A percentile compares a stretch with the other conserved stretches of the same genome.
phyloP scores from a whole-genome alignment of 352 stramenopile species.

The Globisporangium cederbergense region DNA sequence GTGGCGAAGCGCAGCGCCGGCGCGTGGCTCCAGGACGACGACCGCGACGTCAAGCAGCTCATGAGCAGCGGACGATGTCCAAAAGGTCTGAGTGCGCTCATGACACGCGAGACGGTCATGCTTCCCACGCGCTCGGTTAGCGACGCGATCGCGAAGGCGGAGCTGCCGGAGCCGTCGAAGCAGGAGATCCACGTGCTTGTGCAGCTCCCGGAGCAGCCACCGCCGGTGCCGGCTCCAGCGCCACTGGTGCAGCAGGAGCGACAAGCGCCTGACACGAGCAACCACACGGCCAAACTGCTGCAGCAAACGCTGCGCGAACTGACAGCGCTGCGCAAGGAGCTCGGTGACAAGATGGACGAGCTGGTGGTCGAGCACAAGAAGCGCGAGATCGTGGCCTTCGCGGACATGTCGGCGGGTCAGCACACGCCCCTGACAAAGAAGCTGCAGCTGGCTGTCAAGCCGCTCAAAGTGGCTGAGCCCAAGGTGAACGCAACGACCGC shows the following conservation, averaged over 20 bases:
- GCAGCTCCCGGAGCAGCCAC: slow-evolving; percentile 5
- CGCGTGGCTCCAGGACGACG: slow-evolving; percentile 14
- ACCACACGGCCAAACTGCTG: background rate
- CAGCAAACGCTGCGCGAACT: slow-evolving; percentile 3
- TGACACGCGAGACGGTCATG: slow-evolving; percentile 2
- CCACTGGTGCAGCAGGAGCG: background rate
- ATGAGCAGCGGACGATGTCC: slow-evolving; percentile 2
- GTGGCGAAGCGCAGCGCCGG: background rate
- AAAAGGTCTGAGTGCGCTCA: background rate
- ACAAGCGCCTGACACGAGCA: background rate
- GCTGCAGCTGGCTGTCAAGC: background rate
- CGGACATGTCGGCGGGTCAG: background rate
- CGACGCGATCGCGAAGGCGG: slow-evolving; percentile 1
- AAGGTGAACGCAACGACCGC: background rate
- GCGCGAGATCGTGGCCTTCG: slow-evolving; percentile 7
- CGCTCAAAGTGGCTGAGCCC: background rate
- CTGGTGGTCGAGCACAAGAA: slow-evolving; percentile 4
- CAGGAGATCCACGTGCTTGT: slow-evolving; percentile 7
- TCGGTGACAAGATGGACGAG: slow-evolving; percentile 7
- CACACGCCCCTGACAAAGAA: slow-evolving; percentile 5
- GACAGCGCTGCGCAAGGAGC: slow-evolving; percentile 1
- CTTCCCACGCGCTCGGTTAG: background rate
- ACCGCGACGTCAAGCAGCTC: slow-evolving; percentile 7
- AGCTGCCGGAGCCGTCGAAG: background rate
- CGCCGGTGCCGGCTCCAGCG: background rate